Base-by-base conservation (phyloP, 176 grass and related monocot genomes). In the bread wheat (Triticum aestivum) region DNA sequence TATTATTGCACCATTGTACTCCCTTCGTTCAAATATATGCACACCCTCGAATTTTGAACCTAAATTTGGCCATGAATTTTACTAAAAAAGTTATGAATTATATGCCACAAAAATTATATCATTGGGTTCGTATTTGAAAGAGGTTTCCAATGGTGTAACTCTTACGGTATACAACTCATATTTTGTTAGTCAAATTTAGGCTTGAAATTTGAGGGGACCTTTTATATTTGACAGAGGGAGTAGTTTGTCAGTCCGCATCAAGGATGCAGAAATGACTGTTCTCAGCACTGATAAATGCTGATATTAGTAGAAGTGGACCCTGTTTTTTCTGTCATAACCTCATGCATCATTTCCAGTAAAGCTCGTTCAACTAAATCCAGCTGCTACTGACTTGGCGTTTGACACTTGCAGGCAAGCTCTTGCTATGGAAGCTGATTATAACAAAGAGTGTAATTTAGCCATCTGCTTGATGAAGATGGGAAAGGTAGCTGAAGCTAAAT, bases 381-480 rank as follows among this genome's bases (percentile, higher is more conserved):
- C 24, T 83, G 27, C 42, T 79, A 66, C 20, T 80, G 11, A 81
- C 44, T 91, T 70, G 13, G 17, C 7, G 7, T 81, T 70, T 81
- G 23, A 77, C 41, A 24, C 32, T 37, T 85, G 70, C 93, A 95
- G 93, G 90, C 86, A 95, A 95, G 90, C 90, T 83, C 86, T 92
- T 82, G 79, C 90, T 69, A 81, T 92, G 29, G 83, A 95, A 84
- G 73, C 83, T 79, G 90, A 92, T 80, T 86, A 86, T 84, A 92
- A 92, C 83, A 92, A 86, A 75, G 88, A 92, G 80, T 95, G 93
- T 81, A 95, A 95, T 56, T 88, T 95, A 75, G 90, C 90, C 69
- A 90, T 92, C 29, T 95, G 90, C 83, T 84, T 92, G 83, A 95
- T 92, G 82, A 95, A 88, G 75, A 81, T 80, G 11, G 90, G 93